Conservation (phyloP, 768 basidiomycete species). For the Boletus tylopilopsis region DNA sequence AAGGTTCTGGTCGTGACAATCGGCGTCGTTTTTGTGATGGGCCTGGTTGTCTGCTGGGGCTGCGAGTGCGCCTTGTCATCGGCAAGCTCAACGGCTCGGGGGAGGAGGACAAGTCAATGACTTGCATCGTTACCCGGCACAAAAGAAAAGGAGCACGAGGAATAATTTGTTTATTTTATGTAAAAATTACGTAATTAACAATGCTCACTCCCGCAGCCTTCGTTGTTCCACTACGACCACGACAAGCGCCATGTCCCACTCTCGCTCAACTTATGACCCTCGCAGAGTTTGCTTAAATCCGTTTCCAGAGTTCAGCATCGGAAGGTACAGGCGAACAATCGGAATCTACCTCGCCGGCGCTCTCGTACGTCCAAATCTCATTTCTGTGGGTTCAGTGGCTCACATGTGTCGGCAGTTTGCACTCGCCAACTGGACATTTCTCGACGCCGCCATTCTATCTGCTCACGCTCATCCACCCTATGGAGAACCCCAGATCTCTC, state of each 20-base stretch:
- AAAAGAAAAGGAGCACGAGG: neutral
- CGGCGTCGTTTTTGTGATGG: constrained; percentile 15
- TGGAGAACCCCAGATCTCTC: constrained; percentile 62
- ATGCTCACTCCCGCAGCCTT: neutral
- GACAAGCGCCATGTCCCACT: constrained; percentile 41
- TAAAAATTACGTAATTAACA: constrained; percentile 19
- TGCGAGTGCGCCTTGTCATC: constrained; percentile 16
- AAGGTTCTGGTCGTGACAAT: neutral
- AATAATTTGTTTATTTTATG: neutral
- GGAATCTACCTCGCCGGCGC: constrained; percentile 92
- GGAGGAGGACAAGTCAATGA: constrained; percentile 27
- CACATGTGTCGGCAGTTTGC: constrained; percentile 60
- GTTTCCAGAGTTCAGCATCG: constrained; percentile 72
- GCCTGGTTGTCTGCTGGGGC: constrained; percentile 18
- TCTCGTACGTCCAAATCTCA: constrained; percentile 60
- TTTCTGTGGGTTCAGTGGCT: neutral
- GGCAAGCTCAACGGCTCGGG: constrained; percentile 16
- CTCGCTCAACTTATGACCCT: constrained; percentile 78
- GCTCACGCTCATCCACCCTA: constrained; percentile 78
- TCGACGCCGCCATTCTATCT: constrained; percentile 90
- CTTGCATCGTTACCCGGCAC: constrained; percentile 12
- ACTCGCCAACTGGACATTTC: constrained; percentile 90
- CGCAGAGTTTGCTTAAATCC: constrained; percentile 84
- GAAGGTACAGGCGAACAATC: constrained; percentile 73
- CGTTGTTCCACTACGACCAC: neutral